Evolutionary conservation across 768 basidiomycete genomes (phyloP).

Genomic region (Panaeolus cyanescens): DNA sequence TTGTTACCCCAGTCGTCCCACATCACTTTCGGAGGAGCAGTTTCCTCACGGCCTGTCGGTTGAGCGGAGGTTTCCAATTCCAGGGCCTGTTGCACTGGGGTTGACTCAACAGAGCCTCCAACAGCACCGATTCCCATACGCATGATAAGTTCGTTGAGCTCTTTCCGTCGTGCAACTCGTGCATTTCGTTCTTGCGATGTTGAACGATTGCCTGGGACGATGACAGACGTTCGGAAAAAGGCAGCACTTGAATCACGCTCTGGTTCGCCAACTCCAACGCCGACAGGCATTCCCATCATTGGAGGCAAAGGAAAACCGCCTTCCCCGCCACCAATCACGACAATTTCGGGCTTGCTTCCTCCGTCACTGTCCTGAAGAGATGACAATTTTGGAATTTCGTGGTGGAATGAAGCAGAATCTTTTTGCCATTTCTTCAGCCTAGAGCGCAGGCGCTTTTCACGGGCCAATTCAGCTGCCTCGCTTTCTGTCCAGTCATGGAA

Average conservation of each 20-base stretch:
- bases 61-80: not conserved
- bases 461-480: constrained; percentile 60
- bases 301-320: constrained; percentile 36
- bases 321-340: constrained; percentile 47
- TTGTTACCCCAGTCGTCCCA: constrained; percentile 72
- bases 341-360: constrained; percentile 41
- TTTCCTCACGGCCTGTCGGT: constrained; percentile 6
- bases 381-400: constrained; percentile 63
- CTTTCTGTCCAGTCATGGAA: constrained; percentile 65
- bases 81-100: constrained; percentile 29
- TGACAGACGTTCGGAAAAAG: constrained; percentile 68
- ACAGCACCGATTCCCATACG: constrained; percentile 81
- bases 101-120: constrained; percentile 61
- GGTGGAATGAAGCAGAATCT: constrained; percentile 55
- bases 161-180: constrained; percentile 63
- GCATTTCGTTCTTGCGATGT: constrained; percentile 51
- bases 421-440: constrained; percentile 77
- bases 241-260: constrained; percentile 29
- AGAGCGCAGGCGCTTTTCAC: constrained; percentile 73
- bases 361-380: constrained; percentile 37
- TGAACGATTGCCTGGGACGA: constrained; percentile 68
- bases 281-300: constrained; percentile 24
- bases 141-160: constrained; percentile 81
- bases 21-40: constrained; percentile 28
- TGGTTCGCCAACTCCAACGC: constrained; percentile 19